Percentiles rank a stretch among this genome's conserved stretches.
Evolutionary conservation across 108 stramenopile species (phyloP).

Genomic region (Cyclostephanos tholiformis): DNA sequence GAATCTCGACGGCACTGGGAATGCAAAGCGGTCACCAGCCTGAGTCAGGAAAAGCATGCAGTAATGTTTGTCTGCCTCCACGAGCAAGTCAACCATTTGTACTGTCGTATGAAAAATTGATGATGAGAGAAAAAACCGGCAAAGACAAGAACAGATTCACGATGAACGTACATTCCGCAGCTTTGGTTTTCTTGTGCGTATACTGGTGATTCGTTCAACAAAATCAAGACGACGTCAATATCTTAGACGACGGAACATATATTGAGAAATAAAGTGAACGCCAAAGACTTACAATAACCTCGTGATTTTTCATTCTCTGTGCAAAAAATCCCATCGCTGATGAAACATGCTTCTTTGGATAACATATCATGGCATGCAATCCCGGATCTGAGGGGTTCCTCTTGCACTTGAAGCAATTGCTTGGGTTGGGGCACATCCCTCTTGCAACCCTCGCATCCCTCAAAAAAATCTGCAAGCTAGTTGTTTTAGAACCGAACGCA

Average conservation of each 20-base stretch:
- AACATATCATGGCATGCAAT: conserved; percentile 82
- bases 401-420: conserved; percentile 53
- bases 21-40: conserved; percentile 17
- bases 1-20: conserved; percentile 16
- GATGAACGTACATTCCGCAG: conserved; percentile 45
- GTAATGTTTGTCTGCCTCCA: conserved; percentile 69
- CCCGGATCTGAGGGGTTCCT: conserved; percentile 16
- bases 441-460: conserved; percentile 71
- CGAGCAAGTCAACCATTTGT: conserved; percentile 74
- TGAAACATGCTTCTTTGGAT: conserved; percentile 79
- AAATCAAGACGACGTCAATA: not conserved
- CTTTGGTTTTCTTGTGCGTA: conserved; percentile 83
- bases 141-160: not conserved
- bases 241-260: not conserved
- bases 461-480: conserved; percentile 41
- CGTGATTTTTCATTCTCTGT: conserved; percentile 74
- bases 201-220: conserved; percentile 40
- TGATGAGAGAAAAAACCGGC: not conserved
- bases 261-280: not conserved
- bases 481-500: conserved; percentile 52
- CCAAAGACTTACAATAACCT: conserved; percentile 39
- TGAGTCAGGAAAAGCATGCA: conserved; percentile 41
- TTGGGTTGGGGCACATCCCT: conserved; percentile 54
- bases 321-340: conserved; percentile 76
- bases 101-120: conserved; percentile 2